Base-by-base conservation (phyloP, 495 filamentous ascomycete genomes). In the Penicillium simplicissimum region DNA sequence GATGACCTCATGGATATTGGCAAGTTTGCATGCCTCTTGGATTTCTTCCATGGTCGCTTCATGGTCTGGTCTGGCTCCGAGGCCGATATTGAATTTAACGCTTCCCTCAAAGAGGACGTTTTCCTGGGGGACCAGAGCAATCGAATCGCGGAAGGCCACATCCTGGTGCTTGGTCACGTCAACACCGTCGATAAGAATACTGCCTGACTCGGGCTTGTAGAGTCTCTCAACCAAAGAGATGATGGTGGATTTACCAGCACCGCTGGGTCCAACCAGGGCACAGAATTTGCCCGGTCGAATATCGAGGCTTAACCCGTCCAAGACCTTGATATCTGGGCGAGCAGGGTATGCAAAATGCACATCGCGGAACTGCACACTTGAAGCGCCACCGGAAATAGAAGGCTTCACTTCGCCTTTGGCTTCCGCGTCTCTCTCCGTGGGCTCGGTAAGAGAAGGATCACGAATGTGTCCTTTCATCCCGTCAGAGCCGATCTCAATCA, bases 291-390 rank as follows among this genome's bases (percentile, higher is more conserved):
- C 83, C 0, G 84, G 82, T 13, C 74, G 69, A 57, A 89, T 83
- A 21, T 77, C 71, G 47, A 90, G 66, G 58, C 76, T 79, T 25
- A 88, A 65, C 6, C 80, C 76, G 28, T 79, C 76, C 15, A 90
- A 70, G 5, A 89, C 80, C 11, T 70, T 74, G 28, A 78, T 69
- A 47, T 83, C 74, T 4, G 84, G 83, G 6, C 87, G 79, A 9
- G 85, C 79, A 15, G 88, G 85, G 66, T 89, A 89, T 7, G 83
- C 67, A 62, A 89, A 88, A 31, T 74, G 74, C 10, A 88, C 82
- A 57, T 84, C 64, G 49, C 70, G 74, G 56, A 87, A 82, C 52
- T 80, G 78, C 28, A 87, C 76, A n/a, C 76, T 76, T 21, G 77
- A 64, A 14, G 65, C 65, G 14, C 33, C 17, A 17, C 36, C 19